Base-by-base conservation (phyloP, 192 early-diverging fungal genomes). In the Coemansia sp. region DNA sequence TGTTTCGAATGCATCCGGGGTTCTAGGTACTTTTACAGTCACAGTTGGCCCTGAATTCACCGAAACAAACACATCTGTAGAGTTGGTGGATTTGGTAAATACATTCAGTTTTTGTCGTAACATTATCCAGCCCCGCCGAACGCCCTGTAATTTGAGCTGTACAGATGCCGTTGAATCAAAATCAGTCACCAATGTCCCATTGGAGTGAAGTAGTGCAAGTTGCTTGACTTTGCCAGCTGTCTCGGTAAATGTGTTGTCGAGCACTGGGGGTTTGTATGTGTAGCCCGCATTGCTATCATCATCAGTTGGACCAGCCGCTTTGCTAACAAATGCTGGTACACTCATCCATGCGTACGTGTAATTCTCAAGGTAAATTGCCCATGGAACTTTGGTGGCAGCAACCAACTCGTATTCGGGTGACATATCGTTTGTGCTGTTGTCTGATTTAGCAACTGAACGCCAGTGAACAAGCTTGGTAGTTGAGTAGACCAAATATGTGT, bases 391-490 rank as follows among this genome's bases (percentile, higher is more conserved):
- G 15, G 58, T 41, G 21, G n/a, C 37, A 47, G 38, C 38, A 14
- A 60, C 58, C 19, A 48, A 35, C 6, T 35, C 32, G 6, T 8
- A 22, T 21, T 60, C 58, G 14, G 24, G 12, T 22, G 21, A 1
- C 12, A 2, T 0, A 11, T n/a, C 7, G 24, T 45, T 0, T 15
- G 41, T 45, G 41, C 0, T 2, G 9, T 60, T 55, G 27, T 0
- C 25, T 1, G 5, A 0, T 5, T 24, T 32, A n/a, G 14, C 23
- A 47, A 41, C n/a, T 0, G 58, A 45, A 2, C 58, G 58, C 58
- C 58, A 60, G 37, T 24, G 14, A 11, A 23, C 58, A 14, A 60
- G 58, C 21, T 60, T 41, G 2, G 43, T 43, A 5, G 58, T 27
- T 8, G 58, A 32, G 37, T 38, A 32, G 14, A 65, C 47, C 45